Evolutionary conservation across 2,329 filamentous ascomycete species (phyloP).

Genomic region (Cordyceps cicadae): DNA sequence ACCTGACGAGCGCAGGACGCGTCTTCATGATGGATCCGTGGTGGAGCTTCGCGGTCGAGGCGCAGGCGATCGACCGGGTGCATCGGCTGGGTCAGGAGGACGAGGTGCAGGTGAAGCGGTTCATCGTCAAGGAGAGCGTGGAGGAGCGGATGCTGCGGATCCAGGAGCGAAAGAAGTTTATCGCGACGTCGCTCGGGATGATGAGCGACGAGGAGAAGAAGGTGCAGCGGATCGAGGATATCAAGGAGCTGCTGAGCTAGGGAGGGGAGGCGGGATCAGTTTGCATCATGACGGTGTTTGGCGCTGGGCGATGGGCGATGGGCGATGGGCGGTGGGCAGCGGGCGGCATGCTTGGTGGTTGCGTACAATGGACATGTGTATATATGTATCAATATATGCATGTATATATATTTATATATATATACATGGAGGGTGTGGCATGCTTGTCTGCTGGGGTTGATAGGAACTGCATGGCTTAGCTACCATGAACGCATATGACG

Average conservation of each 20-base stretch:
- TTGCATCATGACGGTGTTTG: slow-evolving; percentile 2
- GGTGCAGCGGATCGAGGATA: slow-evolving; percentile 82
- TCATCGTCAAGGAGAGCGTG: slow-evolving; percentile 83
- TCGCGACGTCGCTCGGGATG: slow-evolving; percentile 90
- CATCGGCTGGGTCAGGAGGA: slow-evolving; percentile 91
- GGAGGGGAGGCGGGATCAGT: background rate
- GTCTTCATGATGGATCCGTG: slow-evolving; percentile 99
- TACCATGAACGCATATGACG: no score
- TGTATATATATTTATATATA: no score
- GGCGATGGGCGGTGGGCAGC: no score
- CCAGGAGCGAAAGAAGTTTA: slow-evolving; percentile 93
- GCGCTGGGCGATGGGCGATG: background rate
- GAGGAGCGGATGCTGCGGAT: slow-evolving; percentile 91
- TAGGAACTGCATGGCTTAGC: background rate
- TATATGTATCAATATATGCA: no score
- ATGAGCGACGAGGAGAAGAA: slow-evolving; percentile 92
- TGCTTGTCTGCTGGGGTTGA: background rate
- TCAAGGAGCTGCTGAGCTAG: slow-evolving; percentile 75
- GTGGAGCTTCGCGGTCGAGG: slow-evolving; percentile 97
- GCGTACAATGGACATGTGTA: background rate
- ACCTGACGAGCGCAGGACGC: slow-evolving; percentile 77
- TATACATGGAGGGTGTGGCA: no score
- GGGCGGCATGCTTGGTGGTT: background rate
- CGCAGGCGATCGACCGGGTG: slow-evolving; percentile 94
- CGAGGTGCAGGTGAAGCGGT: slow-evolving; percentile 78